Evolutionary conservation across 2,329 filamentous ascomycete species (phyloP).

Genomic region (Calonectria montana): DNA sequence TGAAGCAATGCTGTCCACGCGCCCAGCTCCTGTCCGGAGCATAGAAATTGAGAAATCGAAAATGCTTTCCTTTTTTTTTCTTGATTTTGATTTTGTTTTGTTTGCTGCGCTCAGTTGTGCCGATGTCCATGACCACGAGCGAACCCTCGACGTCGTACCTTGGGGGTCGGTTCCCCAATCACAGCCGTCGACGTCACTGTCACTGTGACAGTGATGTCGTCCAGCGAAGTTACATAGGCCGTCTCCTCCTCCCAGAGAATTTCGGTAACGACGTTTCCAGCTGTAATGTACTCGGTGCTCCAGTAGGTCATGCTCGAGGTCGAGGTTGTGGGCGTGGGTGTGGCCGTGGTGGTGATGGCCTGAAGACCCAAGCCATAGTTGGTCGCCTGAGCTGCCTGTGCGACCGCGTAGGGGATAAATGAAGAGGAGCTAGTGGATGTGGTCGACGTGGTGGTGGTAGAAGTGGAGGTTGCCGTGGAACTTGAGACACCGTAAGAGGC

Average conservation of each 20-base stretch:
- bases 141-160: slow-evolving; percentile 43
- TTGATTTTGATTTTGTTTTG: slow-evolving; percentile 18
- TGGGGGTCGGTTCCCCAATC: slow-evolving; percentile 27
- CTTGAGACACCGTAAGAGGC: slow-evolving; percentile 23
- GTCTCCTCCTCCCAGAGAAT: slow-evolving; percentile 68
- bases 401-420: slow-evolving; percentile 14
- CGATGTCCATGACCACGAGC: slow-evolving; percentile 50
- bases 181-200: slow-evolving; percentile 48
- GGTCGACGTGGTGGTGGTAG: slow-evolving; percentile 20
- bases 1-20: slow-evolving; percentile 47
- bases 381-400: slow-evolving; percentile 23
- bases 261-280: slow-evolving; percentile 63
- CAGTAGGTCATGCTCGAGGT: slow-evolving; percentile 51
- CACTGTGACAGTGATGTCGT: slow-evolving; percentile 55
- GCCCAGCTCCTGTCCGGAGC: slow-evolving; percentile 53
- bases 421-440: slow-evolving; percentile 18
- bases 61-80: slow-evolving; percentile 26
- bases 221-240: slow-evolving; percentile 62
- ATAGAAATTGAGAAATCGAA: slow-evolving; percentile 36
- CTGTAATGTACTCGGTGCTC: slow-evolving; percentile 66
- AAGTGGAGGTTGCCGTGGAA: not conserved
- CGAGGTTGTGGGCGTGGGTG: slow-evolving; percentile 30
- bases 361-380: slow-evolving; percentile 26
- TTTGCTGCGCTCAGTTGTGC: slow-evolving; percentile 36
- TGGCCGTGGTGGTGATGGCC: slow-evolving; percentile 31